Conservation (phyloP, 2,329 filamentous ascomycete genomes). For the Apiospora koreana region DNA sequence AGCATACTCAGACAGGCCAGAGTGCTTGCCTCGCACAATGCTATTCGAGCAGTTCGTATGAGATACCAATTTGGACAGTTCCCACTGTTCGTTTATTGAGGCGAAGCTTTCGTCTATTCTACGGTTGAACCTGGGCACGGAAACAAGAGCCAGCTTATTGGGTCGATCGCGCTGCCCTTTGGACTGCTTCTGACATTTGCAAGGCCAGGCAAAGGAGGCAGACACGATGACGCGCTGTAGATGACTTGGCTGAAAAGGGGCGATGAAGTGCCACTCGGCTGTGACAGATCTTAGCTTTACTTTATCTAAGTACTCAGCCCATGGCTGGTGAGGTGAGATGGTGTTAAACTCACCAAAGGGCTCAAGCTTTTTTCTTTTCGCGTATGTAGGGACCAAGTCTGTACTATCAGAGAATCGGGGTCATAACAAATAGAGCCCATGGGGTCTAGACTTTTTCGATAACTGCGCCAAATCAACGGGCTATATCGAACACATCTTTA, state of each 20-base stretch:
- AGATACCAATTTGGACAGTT: neutral
- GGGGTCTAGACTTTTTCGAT: neutral
- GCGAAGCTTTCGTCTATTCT: neutral
- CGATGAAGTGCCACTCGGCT: neutral
- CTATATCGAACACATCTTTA: neutral
- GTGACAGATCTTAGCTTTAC: no score
- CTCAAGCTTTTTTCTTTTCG: neutral
- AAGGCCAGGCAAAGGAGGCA: neutral
- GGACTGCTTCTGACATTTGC: neutral
- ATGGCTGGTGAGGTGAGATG: neutral
- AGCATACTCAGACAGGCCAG: neutral
- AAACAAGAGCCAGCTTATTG: neutral
- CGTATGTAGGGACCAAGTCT: neutral
- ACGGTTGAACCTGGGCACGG: neutral
- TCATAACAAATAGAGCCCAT: neutral
- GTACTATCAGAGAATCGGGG: neutral
- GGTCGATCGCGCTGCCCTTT: neutral
- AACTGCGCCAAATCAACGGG: neutral
- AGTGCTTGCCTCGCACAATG: neutral
- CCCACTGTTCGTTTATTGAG: no score
- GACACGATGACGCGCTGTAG: neutral
- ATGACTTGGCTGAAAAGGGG: neutral
- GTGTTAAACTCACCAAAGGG: neutral
- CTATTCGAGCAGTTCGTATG: neutral
- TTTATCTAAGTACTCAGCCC: no score